A percentile compares a stretch with the other conserved stretches of the same genome.
Conservation (phyloP, 495 filamentous ascomycete genomes). For the Annulohypoxylon nitens region DNA sequence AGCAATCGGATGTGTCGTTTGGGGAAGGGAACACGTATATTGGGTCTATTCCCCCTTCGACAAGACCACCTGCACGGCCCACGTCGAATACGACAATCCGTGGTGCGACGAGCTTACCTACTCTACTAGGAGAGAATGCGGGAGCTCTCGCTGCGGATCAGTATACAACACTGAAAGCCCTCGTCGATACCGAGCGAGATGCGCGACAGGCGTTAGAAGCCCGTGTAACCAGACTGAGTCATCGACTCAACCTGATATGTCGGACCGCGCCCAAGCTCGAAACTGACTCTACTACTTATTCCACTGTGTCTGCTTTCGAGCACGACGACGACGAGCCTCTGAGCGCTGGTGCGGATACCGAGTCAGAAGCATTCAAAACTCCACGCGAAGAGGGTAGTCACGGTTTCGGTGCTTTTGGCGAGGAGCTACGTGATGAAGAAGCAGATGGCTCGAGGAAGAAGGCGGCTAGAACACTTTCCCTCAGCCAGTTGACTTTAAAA, state of each 20-base stretch:
- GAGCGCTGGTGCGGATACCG: constrained; percentile 41
- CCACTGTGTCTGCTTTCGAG: constrained; percentile 55
- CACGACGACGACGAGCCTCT: constrained; percentile 51
- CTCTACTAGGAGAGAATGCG: constrained; percentile 52
- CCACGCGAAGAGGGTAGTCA: constrained; percentile 57
- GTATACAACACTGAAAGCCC: constrained; percentile 54
- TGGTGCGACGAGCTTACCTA: constrained; percentile 58
- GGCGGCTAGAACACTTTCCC: constrained; percentile 61
- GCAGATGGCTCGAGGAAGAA: constrained; percentile 57
- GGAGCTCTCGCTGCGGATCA: constrained; percentile 51
- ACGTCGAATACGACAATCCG: constrained; percentile 59
- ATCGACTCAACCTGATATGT: constrained; percentile 57
- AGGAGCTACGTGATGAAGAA: constrained; percentile 54
- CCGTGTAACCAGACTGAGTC: constrained; percentile 62
- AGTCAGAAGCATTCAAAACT: constrained; percentile 59
- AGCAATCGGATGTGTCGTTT: constrained; percentile 58
- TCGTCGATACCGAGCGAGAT: constrained; percentile 64
- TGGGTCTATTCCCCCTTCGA: constrained; percentile 54
- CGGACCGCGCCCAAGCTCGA: constrained; percentile 49
- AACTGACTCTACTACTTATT: constrained; percentile 36
- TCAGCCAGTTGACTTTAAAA: constrained; percentile 64
- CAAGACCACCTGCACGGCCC: constrained; percentile 51
- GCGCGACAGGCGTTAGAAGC: constrained; percentile 65
- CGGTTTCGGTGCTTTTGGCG: constrained; percentile 61
- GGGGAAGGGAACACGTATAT: constrained; percentile 57